A percentile compares a stretch with the other conserved stretches of the same genome.
These are phyloP conservation scores for Isoetes taiwanensis DNA, from an alignment of 75 land plant genomes.

Conservation along the genomic window DNA sequence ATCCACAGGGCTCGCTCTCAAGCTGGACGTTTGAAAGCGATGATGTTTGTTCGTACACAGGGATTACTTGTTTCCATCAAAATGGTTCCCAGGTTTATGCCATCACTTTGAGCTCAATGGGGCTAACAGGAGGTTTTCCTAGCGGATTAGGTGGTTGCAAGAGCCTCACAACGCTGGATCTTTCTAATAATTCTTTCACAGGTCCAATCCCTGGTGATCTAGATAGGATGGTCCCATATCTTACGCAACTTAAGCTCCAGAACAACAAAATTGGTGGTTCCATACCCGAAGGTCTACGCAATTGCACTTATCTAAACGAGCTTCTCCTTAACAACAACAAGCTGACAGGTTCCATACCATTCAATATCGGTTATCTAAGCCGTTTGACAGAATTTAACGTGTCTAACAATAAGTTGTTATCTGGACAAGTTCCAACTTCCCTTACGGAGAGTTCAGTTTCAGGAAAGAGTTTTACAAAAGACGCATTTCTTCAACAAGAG, in stretches of 20 bases:
- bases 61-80: too few species aligned
- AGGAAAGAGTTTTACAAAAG: too few species aligned
- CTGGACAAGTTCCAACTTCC: too few species aligned
- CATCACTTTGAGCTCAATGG: too few species aligned
- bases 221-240: conserved; percentile 20
- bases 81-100: too few species aligned
- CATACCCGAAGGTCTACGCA: conserved; percentile 32
- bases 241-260: conserved; percentile 50
- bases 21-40: too few species aligned
- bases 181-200: conserved; percentile 42
- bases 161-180: conserved; percentile 52
- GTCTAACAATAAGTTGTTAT: conserved; percentile 36
- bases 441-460: too few species aligned
- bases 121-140: conserved; percentile 62
- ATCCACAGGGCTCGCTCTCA: too few species aligned
- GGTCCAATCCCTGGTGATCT: conserved; percentile 46
- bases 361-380: conserved; percentile 24
- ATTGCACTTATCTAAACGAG: conserved; percentile 36
- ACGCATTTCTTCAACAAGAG: too few species aligned
- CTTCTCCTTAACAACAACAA: conserved; percentile 47
- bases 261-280: conserved; percentile 44
- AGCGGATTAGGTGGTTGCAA: conserved; percentile 33
- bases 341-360: conserved; percentile 47
- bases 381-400: conserved; percentile 44
- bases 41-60: too few species aligned